These are phyloP conservation scores for Tardiomyces blankii DNA, from an alignment of 1,139 yeast species.

Conservation along the genomic window DNA sequence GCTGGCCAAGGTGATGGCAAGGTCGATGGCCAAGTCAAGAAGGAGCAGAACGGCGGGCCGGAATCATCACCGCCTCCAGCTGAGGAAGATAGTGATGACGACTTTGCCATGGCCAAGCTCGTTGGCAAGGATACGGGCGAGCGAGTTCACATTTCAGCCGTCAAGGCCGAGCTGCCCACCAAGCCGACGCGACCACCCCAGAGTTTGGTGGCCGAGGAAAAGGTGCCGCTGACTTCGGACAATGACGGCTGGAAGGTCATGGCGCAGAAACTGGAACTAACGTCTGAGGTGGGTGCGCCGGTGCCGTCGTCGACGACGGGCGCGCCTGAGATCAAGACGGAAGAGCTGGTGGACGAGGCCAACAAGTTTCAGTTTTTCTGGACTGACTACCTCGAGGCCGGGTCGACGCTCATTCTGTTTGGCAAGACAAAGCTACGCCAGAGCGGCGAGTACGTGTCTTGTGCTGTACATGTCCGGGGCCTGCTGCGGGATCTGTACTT, in stretches of 20 bases:
- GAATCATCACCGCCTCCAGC: neutral
- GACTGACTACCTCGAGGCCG: conserved; percentile 81
- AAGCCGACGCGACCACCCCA: conserved; percentile 8
- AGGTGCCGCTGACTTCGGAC: conserved; percentile 2
- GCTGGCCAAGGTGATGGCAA: too few relatives aligned
- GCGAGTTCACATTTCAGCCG: conserved; percentile 6
- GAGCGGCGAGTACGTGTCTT: conserved; percentile 43
- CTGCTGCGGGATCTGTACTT: conserved; percentile 64
- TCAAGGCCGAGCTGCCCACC: conserved; percentile 2
- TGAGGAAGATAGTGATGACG: conserved; percentile 5
- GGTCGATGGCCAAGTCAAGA: too few relatives aligned
- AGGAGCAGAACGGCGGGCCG: neutral
- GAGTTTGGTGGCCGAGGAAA: conserved; percentile 2
- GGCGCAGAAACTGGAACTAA: neutral
- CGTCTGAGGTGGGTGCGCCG: neutral
- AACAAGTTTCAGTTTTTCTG: conserved; percentile 65
- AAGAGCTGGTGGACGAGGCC: conserved; percentile 22
- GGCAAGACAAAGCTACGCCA: conserved; percentile 53
- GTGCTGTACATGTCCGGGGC: conserved; percentile 67
- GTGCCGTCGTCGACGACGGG: neutral
- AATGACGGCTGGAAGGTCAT: neutral
- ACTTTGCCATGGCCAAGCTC: neutral
- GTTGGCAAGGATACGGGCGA: neutral
- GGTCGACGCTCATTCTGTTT: conserved; percentile 58
- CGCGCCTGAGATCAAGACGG: conserved; percentile 4